Conservation (phyloP, 1,284 basidiomycete genomes). For the Somion occarium region DNA sequence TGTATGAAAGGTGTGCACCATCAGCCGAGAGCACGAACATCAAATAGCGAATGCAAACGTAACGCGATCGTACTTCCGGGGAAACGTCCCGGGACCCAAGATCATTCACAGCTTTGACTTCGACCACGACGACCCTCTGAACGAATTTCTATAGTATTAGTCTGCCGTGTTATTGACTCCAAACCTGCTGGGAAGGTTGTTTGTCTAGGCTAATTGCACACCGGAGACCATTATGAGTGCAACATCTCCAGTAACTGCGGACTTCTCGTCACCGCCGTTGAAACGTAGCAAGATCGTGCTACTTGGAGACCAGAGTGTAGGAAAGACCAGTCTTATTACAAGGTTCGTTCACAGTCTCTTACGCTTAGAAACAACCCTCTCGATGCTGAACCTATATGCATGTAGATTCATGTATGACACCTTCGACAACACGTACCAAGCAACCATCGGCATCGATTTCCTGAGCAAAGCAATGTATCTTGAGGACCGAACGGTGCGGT, state of each 20-base stretch:
- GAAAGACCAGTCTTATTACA: conserved; percentile 97
- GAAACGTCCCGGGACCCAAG: neutral
- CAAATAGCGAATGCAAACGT: neutral
- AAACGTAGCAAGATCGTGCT: conserved; percentile 97
- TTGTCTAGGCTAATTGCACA: neutral
- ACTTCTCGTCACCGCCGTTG: conserved; percentile 81
- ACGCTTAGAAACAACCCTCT: neutral
- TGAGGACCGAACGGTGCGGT: conserved; percentile 94
- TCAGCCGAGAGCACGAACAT: too few relatives aligned
- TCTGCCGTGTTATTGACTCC: too few relatives aligned
- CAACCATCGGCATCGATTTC: conserved; percentile 99
- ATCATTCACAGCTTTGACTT: neutral
- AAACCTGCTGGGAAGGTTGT: too few relatives aligned
- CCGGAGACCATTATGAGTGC: conserved; percentile 25
- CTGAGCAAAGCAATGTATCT: conserved; percentile 99
- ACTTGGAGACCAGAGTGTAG: conserved; percentile 89
- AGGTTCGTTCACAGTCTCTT: conserved; percentile 44
- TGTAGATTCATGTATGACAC: conserved; percentile 98
- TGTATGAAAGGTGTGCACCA: too few relatives aligned
- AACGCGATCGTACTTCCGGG: neutral
- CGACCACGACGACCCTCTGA: too few relatives aligned
- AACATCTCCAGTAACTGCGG: conserved; percentile 67
- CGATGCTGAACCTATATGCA: too few relatives aligned
- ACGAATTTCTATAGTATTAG: too few relatives aligned
- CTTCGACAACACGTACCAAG: conserved; percentile 99